A percentile compares a stretch with the other conserved stretches of the same genome.
Evolutionary conservation across 2,329 filamentous ascomycete genomes (phyloP).

Genomic region (Hypoxylon rubiginosum): DNA sequence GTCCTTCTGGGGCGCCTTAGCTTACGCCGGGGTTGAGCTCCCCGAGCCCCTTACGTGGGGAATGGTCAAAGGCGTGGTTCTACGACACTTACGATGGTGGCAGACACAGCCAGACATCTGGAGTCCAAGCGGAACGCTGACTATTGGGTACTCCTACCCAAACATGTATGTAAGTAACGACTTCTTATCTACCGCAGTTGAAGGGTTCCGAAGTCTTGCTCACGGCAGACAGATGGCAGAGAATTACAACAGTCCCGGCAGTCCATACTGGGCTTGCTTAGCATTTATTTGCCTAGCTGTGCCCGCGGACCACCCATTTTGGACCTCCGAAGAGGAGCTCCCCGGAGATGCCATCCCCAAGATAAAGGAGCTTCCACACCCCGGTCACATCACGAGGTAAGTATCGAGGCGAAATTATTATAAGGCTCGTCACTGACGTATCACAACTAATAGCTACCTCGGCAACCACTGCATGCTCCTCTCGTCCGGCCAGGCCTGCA

Average conservation of each 20-base stretch:
- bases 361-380: constrained; percentile 74
- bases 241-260: constrained; percentile 85
- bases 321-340: constrained; percentile 76
- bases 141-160: constrained; percentile 81
- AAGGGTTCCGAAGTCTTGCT: constrained; percentile 8
- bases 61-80: constrained; percentile 80
- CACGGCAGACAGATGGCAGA: constrained; percentile 71
- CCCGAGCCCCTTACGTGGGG: constrained; percentile 81
- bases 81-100: constrained; percentile 85
- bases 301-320: constrained; percentile 79
- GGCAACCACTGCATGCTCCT: constrained; percentile 83
- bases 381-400: constrained; percentile 77
- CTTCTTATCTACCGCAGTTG: neutral
- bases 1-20: constrained; percentile 84
- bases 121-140: constrained; percentile 79
- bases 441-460: constrained; percentile 63
- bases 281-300: constrained; percentile 81
- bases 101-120: constrained; percentile 81
- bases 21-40: constrained; percentile 80
- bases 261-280: constrained; percentile 82
- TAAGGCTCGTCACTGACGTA: constrained; percentile 14
- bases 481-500: constrained; percentile 82
- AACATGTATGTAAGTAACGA: constrained; percentile 74
- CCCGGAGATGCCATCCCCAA: constrained; percentile 68
- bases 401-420: neutral